A percentile compares a stretch with the other conserved stretches of the same genome.
Evolutionary conservation across 2,329 filamentous ascomycete genomes (phyloP).

Genomic region (Xylariaceae sp.): DNA sequence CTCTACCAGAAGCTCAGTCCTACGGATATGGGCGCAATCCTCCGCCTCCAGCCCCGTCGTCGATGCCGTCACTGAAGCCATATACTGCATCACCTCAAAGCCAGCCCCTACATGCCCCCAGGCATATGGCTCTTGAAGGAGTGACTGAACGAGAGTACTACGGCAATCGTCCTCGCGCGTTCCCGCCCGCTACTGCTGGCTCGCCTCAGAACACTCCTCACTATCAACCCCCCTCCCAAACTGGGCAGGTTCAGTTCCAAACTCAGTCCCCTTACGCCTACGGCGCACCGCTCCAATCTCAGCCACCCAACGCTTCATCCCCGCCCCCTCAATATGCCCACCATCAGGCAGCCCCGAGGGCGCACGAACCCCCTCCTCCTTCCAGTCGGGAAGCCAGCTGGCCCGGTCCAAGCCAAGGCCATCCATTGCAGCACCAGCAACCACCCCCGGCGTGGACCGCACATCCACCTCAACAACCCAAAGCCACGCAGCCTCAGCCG

Average conservation of each 20-base stretch:
- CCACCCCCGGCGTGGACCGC: slow-evolving; percentile 34
- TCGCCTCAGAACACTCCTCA: slow-evolving; percentile 47
- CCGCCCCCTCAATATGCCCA: slow-evolving; percentile 53
- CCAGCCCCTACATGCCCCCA: slow-evolving; percentile 43
- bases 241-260: slow-evolving; percentile 39
- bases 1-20: slow-evolving; percentile 35
- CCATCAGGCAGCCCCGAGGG: slow-evolving; percentile 42
- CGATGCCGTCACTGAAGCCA: slow-evolving; percentile 54
- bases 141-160: slow-evolving; percentile 46
- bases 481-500: slow-evolving; percentile 32
- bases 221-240: slow-evolving; percentile 40
- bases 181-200: slow-evolving; percentile 36
- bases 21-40: slow-evolving; percentile 45
- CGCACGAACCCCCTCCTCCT: slow-evolving; percentile 38
- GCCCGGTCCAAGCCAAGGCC: slow-evolving; percentile 27
- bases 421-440: slow-evolving; percentile 29
- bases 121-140: slow-evolving; percentile 42
- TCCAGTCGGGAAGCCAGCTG: slow-evolving; percentile 35
- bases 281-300: slow-evolving; percentile 37
- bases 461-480: slow-evolving; percentile 34
- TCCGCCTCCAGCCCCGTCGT: slow-evolving; percentile 35
- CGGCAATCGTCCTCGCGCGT: slow-evolving; percentile 31
- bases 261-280: slow-evolving; percentile 43
- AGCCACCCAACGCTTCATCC: slow-evolving; percentile 42
- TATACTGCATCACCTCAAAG: slow-evolving; percentile 49